These are phyloP conservation scores for Pythium pyrilobum DNA, from an alignment of 352 stramenopile species.

Conservation along the genomic window DNA sequence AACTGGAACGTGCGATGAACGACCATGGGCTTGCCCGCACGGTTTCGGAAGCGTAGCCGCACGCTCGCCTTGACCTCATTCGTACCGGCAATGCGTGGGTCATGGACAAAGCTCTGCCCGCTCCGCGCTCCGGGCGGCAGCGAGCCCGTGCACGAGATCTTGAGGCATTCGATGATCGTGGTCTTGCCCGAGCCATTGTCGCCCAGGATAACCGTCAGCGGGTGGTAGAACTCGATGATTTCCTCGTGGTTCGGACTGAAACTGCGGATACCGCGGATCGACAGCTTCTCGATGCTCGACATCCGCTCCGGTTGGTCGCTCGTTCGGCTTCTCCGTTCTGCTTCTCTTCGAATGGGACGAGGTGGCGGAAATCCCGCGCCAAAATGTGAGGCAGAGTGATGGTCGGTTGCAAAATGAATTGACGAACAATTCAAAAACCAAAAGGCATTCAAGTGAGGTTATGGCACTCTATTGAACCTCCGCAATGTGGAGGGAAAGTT, in stretches of 20 bases:
- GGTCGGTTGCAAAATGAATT: conserved; percentile 21
- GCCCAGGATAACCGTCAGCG: conserved; percentile 98
- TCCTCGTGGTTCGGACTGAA: conserved; percentile 96
- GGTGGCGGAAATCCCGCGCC: conserved; percentile 15
- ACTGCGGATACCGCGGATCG: conserved; percentile 97
- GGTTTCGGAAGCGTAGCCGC: conserved; percentile 92
- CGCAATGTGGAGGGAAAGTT: too few relatives aligned
- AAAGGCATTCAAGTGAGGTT: neutral
- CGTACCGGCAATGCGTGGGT: conserved; percentile 89
- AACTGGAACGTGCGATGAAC: conserved; percentile 95
- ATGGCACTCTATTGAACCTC: neutral
- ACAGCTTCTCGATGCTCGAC: conserved; percentile 98
- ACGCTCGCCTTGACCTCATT: conserved; percentile 91
- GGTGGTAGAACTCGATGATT: conserved; percentile 98
- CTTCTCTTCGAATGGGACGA: neutral
- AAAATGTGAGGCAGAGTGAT: conserved; percentile 18
- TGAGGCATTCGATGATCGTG: conserved; percentile 99
- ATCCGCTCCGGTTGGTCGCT: conserved; percentile 44
- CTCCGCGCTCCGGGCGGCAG: conserved; percentile 88
- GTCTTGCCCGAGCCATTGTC: conserved; percentile 98
- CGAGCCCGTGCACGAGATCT: conserved; percentile 94
- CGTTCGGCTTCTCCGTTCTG: neutral
- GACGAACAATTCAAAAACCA: conserved; percentile 9
- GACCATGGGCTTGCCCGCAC: conserved; percentile 83
- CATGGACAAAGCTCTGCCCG: conserved; percentile 96